Conservation (phyloP, 2,329 filamentous ascomycete genomes). For the Aspergillus sclerotialis region DNA sequence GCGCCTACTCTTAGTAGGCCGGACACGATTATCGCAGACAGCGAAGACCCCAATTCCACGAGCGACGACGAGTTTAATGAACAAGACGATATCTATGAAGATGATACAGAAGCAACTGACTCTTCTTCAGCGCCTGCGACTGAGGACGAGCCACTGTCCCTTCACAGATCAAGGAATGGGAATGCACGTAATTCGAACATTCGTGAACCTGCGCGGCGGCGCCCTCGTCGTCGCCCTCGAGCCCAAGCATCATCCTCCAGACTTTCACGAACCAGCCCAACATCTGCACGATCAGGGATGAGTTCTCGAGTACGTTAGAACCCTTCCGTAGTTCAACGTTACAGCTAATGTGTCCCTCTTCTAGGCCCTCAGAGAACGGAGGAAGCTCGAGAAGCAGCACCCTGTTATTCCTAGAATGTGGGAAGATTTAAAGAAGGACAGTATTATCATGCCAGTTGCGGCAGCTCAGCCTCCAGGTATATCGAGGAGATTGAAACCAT, state of each 20-base stretch:
- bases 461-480: conserved; percentile 71
- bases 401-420: conserved; percentile 81
- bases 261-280: conserved; percentile 2
- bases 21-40: conserved; percentile 8
- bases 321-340: conserved; percentile 19
- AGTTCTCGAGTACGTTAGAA: conserved; percentile 21
- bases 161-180: conserved; percentile 3
- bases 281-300: conserved; percentile 11
- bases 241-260: conserved; percentile 1
- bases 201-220: not conserved
- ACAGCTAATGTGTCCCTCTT: conserved; percentile 9
- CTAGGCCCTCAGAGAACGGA: conserved; percentile 48
- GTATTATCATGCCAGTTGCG: conserved; percentile 57
- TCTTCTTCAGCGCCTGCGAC: conserved; percentile 6
- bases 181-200: conserved; percentile 3
- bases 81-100: conserved; percentile 11
- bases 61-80: conserved; percentile 9
- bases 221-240: not conserved
- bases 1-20: no score
- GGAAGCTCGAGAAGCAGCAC: conserved; percentile 66
- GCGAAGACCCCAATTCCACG: conserved; percentile 7
- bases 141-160: conserved; percentile 11
- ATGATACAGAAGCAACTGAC: conserved; percentile 7
- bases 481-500: conserved; percentile 77
- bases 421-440: conserved; percentile 62